phyloP scores from a whole-genome alignment of 768 basidiomycete species.

The Panaeolus cyanescens region DNA sequence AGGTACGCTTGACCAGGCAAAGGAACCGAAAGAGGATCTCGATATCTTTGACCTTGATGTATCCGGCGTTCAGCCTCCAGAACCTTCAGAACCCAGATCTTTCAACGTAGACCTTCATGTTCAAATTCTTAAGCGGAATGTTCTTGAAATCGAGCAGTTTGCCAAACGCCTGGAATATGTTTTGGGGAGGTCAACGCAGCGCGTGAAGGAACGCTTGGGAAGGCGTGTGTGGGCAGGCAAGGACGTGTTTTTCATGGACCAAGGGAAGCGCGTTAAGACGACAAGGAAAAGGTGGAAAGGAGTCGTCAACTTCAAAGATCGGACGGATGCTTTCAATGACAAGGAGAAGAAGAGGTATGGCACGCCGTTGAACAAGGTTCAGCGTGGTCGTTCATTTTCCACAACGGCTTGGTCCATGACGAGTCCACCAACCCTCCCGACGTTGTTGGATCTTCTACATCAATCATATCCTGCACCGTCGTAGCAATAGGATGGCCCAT shows the following conservation, averaged over 20 bases:
- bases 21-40: neutral
- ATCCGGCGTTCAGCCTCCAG: constrained; percentile 20
- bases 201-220: constrained; percentile 76
- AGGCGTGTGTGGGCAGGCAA: constrained; percentile 71
- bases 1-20: constrained; percentile 1
- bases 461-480: neutral
- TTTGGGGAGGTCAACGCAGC: constrained; percentile 53
- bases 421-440: neutral
- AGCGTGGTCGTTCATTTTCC: neutral
- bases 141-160: constrained; percentile 50
- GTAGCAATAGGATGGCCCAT: neutral
- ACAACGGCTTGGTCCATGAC: neutral
- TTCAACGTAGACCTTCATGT: constrained; percentile 62
- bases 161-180: constrained; percentile 40
- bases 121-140: constrained; percentile 53
- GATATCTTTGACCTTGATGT: constrained; percentile 39
- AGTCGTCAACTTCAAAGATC: constrained; percentile 49
- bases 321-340: constrained; percentile 4
- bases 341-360: constrained; percentile 9
- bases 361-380: neutral
- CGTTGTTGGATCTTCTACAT: neutral
- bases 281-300: constrained; percentile 48
- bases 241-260: constrained; percentile 50
- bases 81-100: constrained; percentile 30
- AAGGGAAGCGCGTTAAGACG: constrained; percentile 31